Evolutionary conservation across 441 rosid species (phyloP).

Genomic region (Adansonia gregorii): DNA sequence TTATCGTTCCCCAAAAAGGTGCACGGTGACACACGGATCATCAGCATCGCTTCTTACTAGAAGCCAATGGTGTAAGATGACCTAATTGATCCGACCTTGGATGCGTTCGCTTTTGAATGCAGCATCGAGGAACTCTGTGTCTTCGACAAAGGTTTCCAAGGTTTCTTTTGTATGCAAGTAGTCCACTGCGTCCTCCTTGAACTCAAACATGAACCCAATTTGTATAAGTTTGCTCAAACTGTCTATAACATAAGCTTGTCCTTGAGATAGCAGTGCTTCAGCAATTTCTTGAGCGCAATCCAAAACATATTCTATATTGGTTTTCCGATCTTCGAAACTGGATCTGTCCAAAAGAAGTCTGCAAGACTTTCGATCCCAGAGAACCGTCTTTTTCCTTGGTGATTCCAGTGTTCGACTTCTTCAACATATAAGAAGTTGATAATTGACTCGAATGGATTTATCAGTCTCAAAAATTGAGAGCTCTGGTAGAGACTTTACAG

Average conservation of each 20-base stretch:
- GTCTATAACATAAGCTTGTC: neutral
- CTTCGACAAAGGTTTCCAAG: constrained; percentile 13
- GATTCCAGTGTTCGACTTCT: neutral
- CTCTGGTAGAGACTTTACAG: constrained; percentile 26
- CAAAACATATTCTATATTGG: constrained; percentile 15
- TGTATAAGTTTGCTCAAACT: neutral
- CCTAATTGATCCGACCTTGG: neutral
- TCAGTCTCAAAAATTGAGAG: neutral
- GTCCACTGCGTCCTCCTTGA: constrained; percentile 26
- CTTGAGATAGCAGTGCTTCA: neutral
- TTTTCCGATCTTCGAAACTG: constrained; percentile 12
- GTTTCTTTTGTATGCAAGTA: constrained; percentile 21
- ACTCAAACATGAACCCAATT: constrained; percentile 23
- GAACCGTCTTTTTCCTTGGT: neutral
- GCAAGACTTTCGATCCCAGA: neutral
- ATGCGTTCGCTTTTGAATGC: neutral
- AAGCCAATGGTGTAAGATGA: neutral
- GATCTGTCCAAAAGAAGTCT: constrained; percentile 17
- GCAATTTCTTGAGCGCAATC: constrained; percentile 24
- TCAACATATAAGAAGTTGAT: neutral
- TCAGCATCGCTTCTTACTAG: neutral
- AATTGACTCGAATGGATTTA: constrained; percentile 6
- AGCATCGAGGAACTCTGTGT: constrained; percentile 3
- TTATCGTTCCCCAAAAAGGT: neutral
- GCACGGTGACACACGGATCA: neutral